Evolutionary conservation across 2,329 filamentous ascomycete genomes (phyloP), one percentile per base, ranked within the genome.

Genomic region (Ophiostoma ulmi): DNA sequence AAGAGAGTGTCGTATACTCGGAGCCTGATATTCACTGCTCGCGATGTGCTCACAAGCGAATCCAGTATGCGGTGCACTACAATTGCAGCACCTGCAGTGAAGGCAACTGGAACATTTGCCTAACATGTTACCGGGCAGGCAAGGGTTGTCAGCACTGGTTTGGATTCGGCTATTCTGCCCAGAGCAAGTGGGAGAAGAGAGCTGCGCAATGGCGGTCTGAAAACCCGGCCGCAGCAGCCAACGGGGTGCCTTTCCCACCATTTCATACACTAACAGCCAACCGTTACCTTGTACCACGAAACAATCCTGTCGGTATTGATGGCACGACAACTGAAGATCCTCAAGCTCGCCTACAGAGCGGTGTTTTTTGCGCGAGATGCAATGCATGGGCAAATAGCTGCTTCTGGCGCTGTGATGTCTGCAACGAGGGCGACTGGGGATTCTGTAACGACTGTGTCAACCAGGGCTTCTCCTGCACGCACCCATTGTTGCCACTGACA

Each of bases 341-440:
- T 0, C 80, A 83, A 5, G 84, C 84, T 55, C 84, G 92, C 35
- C 80, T 95, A 0, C 88, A 95, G 78, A 89, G 87, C 69, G 94
- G 94, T 26, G 89, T 92, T 6, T 97, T 97, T 78, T 98, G 94
- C 78, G 88, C 90, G 52, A 85, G 86, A 67, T 97, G 94, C 78
- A 82, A 85, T 22, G 83, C 86, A 0, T 91, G 88, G 82, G 86
- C 92, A 0, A 94, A 96, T 75, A 86, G 90, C 69, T 95, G 92
- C 79, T 97, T 92, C 79, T 98, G 94, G 94, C 89, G 91, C 73
- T 98, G 94, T 78, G 88, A 91, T 72, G 79, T 85, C 36, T 98
- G 94, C 80, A 97, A 97, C 75, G 89, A 95, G 73, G 94, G 93
- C 5, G 94, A 96, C 77, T 98, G 94, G 94, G 94, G 94, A 0